Evolutionary conservation across 1,139 yeast genomes (phyloP).

Genomic region (Casaregolazyma lundiana): DNA sequence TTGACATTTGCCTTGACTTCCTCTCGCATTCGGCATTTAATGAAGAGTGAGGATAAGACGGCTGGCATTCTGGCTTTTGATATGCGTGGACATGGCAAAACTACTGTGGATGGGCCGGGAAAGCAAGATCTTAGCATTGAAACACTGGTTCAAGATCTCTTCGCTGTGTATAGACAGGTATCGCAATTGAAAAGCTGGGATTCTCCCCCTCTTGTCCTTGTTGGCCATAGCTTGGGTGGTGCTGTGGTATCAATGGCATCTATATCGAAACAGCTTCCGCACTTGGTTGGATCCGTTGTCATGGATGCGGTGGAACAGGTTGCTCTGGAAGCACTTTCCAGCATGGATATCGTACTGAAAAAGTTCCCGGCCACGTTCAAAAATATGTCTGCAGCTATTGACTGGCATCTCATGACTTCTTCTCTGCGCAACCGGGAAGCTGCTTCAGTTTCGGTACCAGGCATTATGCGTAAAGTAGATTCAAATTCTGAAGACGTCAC

Average conservation of each 20-base stretch:
- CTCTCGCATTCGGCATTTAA: constrained; percentile 32
- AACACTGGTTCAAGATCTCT: constrained; percentile 55
- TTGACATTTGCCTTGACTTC: constrained; percentile 65
- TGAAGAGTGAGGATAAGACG: constrained; percentile 26
- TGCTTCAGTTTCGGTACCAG: constrained; percentile 76
- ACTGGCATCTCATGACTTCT: constrained; percentile 65
- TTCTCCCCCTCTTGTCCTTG: constrained; percentile 44
- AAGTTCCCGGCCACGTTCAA: constrained; percentile 58
- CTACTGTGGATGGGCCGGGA: constrained; percentile 30
- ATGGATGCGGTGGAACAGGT: constrained; percentile 94
- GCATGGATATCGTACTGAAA: constrained; percentile 61
- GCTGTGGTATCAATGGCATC: constrained; percentile 61
- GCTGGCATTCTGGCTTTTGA: constrained; percentile 71
- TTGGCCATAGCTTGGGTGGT: constrained; percentile 95
- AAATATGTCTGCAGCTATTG: constrained; percentile 56
- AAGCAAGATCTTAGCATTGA: constrained; percentile 44
- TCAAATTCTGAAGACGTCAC: constrained; percentile 11
- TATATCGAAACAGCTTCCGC: constrained; percentile 22
- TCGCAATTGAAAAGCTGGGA: constrained; percentile 26
- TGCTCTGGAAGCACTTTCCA: constrained; percentile 62
- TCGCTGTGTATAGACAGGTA: constrained; percentile 43
- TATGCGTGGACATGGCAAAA: constrained; percentile 76
- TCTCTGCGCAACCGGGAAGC: constrained; percentile 52
- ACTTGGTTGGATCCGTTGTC: constrained; percentile 59
- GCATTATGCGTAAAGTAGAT: constrained; percentile 25